These are phyloP conservation scores for Basipetospora chlamydospora DNA, from an alignment of 2,329 filamentous ascomycete species.

Conservation along the genomic window DNA sequence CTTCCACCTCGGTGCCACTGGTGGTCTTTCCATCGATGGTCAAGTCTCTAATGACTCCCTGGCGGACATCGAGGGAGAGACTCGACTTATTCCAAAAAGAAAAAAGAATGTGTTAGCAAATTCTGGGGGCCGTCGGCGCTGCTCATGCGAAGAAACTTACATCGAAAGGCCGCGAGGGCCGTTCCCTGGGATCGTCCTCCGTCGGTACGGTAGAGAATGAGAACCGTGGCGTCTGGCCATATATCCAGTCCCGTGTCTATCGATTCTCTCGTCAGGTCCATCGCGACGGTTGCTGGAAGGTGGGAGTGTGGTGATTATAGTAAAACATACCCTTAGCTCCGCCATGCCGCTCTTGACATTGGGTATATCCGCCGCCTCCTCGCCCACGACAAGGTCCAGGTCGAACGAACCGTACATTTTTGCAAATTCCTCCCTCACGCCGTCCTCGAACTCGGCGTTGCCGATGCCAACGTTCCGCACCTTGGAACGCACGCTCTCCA, in stretches of 20 bases:
- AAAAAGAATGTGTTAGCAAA: not conserved
- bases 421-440: constrained; percentile 51
- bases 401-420: constrained; percentile 43
- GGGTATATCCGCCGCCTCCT: constrained; percentile 26
- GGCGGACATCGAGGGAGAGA: constrained; percentile 20
- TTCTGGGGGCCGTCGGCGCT: not conserved
- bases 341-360: constrained; percentile 44
- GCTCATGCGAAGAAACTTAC: constrained; percentile 17
- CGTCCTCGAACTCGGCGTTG: constrained; percentile 29
- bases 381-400: constrained; percentile 32
- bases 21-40: constrained; percentile 11
- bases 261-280: constrained; percentile 2
- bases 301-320: not conserved
- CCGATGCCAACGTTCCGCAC: constrained; percentile 62
- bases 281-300: not conserved
- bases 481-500: constrained; percentile 78
- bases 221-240: constrained; percentile 75
- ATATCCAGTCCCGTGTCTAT: constrained; percentile 60
- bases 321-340: constrained; percentile 43
- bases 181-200: constrained; percentile 40
- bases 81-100: constrained; percentile 8
- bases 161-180: constrained; percentile 32
- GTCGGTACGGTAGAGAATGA: constrained; percentile 49
- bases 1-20: not conserved
- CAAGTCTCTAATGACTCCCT: constrained; percentile 21